Evolutionary conservation across 441 rosid species (phyloP), one percentile per base, ranked within the genome.

Genomic region (Brassica balearica): DNA sequence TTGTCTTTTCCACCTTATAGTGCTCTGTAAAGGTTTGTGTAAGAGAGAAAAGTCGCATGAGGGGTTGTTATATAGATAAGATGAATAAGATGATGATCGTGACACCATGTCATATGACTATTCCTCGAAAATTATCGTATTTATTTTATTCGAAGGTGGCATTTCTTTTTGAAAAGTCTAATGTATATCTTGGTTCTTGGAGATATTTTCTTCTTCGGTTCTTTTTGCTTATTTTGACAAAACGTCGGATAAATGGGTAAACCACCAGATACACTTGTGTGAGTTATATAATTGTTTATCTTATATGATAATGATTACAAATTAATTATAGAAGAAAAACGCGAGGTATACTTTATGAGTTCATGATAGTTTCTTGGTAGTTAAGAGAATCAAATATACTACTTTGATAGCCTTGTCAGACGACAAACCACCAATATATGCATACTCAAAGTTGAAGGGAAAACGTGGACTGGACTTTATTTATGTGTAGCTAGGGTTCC

Each of bases 11-110:
- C 59, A 67, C 32, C 63, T 22, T 67, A 17, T 36, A 12, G 65
- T 48, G 9, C 59, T 53, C 59, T 53, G 59, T 14, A 23, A 48
- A 65, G 22, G 80, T 65, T 75, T 59, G 74, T 71, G 38, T 68
- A 34, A 65, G 69, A 80, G 23, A 70, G 2, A 71, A 64, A 73
- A 19, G 14, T 69, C 11, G 55, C 15, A 74, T 7, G 69, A 22
- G 56, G 7, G 25, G 10, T 53, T 2, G 1, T 41, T 80, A 43
- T 80, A 80, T 71, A 75, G 70, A 69, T 29, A 62, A 48, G 55
- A 59, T 8, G 34, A 22, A 34, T 43, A 65, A 25, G 59, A 22
- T 62, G 67, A 71, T 60, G 76, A 80, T 66, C 82, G 71, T 79
- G 82, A 7, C 12, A 69, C 32, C 19, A 58, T 75, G 80, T 71